Base-by-base conservation (phyloP, 257 asterid species). In the Solanum paucissectum region DNA sequence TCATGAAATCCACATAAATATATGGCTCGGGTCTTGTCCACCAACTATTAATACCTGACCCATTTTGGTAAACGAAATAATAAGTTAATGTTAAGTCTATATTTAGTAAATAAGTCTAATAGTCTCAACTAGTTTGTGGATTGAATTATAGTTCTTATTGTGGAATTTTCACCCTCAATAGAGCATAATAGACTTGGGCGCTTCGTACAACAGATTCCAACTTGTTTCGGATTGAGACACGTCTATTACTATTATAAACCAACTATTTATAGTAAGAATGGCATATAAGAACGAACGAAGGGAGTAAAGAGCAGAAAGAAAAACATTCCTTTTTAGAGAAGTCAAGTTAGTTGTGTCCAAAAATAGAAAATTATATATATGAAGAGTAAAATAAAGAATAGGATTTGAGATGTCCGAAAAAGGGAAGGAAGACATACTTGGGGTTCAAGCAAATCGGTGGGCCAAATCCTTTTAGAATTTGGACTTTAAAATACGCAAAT, bases 221-320 rank as follows among this genome's bases (percentile, higher is more conserved):
- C 23, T 52, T 52, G 2, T 52, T 52, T 52, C 0, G 9, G 4
- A 52, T 52, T 52, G 62, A 52, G 9, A 52, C 9, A 52, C 62
- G 0, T 16, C 23, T 52, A 52, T 52, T 52, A 52, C 0, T 52
- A 16, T 6, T 52, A 52, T 52, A 52, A 52, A 2, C 0, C 23
- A 52, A 16, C 9, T 52, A 52, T 16, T 52, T 52, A 52, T 49
- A 49, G 0, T 49, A 49, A 49, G 0, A 1, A 49, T 49, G 21
- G 5, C 23, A 49, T 49, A 49, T 49, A 49, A 16, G 0, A 16
- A 49, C 0, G 3, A 16, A 49, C 23, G 1, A 1, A 49, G 0
- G 3, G 0, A 49, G 60, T 2, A 49, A 5, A 0, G 3, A 16
- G 3, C 60, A 16, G 1, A 46, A 49, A 49, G 1, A 49, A 16